Percentiles rank a stretch among this genome's conserved stretches.
Evolutionary conservation across 78 protist genomes (phyloP).

Genomic region (Dictyostelium discoideum): dicty_2.7 NC_007088.5:1345501-1346000

Average conservation of each 20-base stretch:
- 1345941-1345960: not conserved
- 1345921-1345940: not conserved
- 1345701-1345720: not conserved
- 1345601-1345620: not conserved
- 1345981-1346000: not conserved
- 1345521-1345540: not conserved
- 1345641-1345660: not conserved
- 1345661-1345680: not conserved
- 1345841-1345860: constrained; percentile 12
- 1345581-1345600: constrained; percentile 1
- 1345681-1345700: not conserved
- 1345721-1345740: constrained; percentile 7
- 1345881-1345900: not conserved
- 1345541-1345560: not conserved
- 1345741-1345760: not conserved
- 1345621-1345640: constrained; percentile 1
- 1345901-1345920: constrained; percentile 10
- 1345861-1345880: not conserved
- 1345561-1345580: not conserved
- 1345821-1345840: constrained; percentile 1
- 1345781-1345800: not conserved
- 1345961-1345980: constrained; percentile 10
- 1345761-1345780: no score
- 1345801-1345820: not conserved
- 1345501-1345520: not conserved